Evolutionary conservation across 2,329 filamentous ascomycete species (phyloP).

Genomic region (Microdochium bolleyi): DNA sequence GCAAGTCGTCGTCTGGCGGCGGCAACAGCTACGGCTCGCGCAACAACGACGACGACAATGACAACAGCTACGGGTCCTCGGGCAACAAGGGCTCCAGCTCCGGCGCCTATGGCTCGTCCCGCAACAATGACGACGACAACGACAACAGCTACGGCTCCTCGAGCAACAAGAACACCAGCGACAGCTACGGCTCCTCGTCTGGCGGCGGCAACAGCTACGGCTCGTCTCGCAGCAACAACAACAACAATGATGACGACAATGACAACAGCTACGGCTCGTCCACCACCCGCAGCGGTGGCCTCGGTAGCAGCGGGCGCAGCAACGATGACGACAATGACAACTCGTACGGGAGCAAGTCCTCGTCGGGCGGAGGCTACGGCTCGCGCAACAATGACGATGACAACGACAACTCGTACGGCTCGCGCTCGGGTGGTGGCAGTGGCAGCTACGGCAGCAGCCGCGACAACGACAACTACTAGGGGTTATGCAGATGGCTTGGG

Average conservation of each 20-base stretch:
- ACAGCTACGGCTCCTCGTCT: slow-evolving; percentile 10
- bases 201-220: background rate
- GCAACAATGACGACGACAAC: slow-evolving; percentile 5
- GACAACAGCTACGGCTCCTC: slow-evolving; percentile 6
- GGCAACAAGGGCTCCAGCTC: slow-evolving; percentile 7
- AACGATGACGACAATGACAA: background rate
- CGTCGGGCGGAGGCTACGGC: background rate
- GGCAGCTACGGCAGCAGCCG: too few relatives aligned
- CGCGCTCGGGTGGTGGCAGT: too few relatives aligned
- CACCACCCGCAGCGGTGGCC: background rate
- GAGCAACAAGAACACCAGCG: slow-evolving; percentile 12
- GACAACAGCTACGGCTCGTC: background rate
- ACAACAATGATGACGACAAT: background rate
- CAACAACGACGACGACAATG: slow-evolving; percentile 10
- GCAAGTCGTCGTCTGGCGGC: background rate
- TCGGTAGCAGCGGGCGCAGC: background rate
- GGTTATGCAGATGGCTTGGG: too few relatives aligned
- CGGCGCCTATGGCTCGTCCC: slow-evolving; percentile 4
- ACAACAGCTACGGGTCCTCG: slow-evolving; percentile 14
- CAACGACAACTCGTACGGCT: slow-evolving; percentile 12
- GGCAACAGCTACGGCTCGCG: too few relatives aligned
- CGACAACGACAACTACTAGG: slow-evolving; percentile 9
- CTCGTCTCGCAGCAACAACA: background rate
- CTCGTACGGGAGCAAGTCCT: background rate
- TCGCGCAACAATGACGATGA: slow-evolving; percentile 21